These are phyloP conservation scores for Ceratocystis papillata DNA, from an alignment of 2,329 filamentous ascomycete species.

Conservation along the genomic window DNA sequence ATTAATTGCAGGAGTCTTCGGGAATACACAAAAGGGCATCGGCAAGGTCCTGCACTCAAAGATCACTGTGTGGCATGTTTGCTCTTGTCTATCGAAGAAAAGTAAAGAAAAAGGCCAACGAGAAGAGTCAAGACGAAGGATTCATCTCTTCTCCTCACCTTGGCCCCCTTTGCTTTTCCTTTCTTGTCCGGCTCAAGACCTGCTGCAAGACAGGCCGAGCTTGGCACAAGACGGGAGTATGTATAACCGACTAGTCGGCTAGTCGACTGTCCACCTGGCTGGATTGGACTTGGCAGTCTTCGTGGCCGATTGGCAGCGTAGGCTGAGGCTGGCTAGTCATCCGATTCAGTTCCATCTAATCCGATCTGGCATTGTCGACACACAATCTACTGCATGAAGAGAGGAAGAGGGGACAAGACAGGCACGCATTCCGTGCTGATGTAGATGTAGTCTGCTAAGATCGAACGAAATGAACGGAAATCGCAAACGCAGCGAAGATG, in stretches of 20 bases:
- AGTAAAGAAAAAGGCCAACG: not conserved
- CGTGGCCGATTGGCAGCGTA: too few relatives aligned
- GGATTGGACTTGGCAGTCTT: too few relatives aligned
- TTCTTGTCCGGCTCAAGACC: slow-evolving; percentile 23
- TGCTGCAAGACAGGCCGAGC: slow-evolving; percentile 19
- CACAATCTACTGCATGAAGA: too few relatives aligned
- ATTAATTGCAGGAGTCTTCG: slow-evolving; percentile 24
- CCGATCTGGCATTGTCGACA: too few relatives aligned
- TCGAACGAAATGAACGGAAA: not conserved
- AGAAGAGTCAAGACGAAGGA: not conserved
- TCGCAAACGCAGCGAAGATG: not conserved
- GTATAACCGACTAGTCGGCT: too few relatives aligned
- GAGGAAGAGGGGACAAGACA: too few relatives aligned
- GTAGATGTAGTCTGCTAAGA: too few relatives aligned
- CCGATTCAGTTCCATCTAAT: too few relatives aligned
- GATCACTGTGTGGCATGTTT: slow-evolving; percentile 22
- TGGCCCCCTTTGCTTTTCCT: not conserved
- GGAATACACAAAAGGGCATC: slow-evolving; percentile 8
- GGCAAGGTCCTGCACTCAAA: slow-evolving; percentile 25
- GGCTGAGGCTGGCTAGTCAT: too few relatives aligned
- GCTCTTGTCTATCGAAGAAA: slow-evolving; percentile 21
- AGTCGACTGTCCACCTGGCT: too few relatives aligned
- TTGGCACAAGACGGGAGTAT: slow-evolving; percentile 22
- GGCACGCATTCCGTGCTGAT: too few relatives aligned
- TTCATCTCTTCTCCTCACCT: not conserved